phyloP scores from a whole-genome alignment of 495 filamentous ascomycete genomes.

The Filosporella fistucella region DNA sequence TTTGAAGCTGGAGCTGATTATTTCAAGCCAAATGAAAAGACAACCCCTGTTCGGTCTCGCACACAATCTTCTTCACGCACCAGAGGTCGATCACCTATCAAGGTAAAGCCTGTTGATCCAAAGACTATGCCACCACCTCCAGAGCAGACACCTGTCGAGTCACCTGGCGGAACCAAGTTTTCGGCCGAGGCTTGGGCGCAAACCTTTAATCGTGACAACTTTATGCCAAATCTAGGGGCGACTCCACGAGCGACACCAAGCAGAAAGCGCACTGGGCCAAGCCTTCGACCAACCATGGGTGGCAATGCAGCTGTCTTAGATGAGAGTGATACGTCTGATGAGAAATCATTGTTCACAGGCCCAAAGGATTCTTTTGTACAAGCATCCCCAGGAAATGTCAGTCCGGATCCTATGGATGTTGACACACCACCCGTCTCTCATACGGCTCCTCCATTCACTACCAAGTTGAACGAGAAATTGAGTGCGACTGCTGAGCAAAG shows the following conservation, averaged over 20 bases:
- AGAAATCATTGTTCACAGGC: slow-evolving; percentile 22
- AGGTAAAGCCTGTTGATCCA: slow-evolving; percentile 11
- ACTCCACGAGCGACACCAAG: slow-evolving; percentile 2
- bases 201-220: slow-evolving; percentile 57
- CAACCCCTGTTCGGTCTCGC: slow-evolving; percentile 23
- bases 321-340: slow-evolving; percentile 33
- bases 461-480: slow-evolving; percentile 6
- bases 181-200: slow-evolving; percentile 61
- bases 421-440: slow-evolving; percentile 35
- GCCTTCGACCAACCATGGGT: slow-evolving; percentile 19
- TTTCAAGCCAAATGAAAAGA: slow-evolving; percentile 38
- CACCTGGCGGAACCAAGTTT: slow-evolving; percentile 43
- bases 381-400: slow-evolving; percentile 11
- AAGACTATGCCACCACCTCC: slow-evolving; percentile 6
- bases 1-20: slow-evolving; percentile 45
- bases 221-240: slow-evolving; percentile 30
- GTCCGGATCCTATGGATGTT: slow-evolving; percentile 51
- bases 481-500: slow-evolving; percentile 9
- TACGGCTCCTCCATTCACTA: slow-evolving; percentile 20
- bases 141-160: slow-evolving; percentile 7
- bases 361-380: slow-evolving; percentile 1
- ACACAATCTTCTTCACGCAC: slow-evolving; percentile 29
- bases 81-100: slow-evolving; percentile 30
- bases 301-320: slow-evolving; percentile 37
- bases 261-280: slow-evolving; percentile 6